These are phyloP conservation scores for Fusarium equiseti DNA, from an alignment of 2,329 filamentous ascomycete genomes.

Conservation along the genomic window DNA sequence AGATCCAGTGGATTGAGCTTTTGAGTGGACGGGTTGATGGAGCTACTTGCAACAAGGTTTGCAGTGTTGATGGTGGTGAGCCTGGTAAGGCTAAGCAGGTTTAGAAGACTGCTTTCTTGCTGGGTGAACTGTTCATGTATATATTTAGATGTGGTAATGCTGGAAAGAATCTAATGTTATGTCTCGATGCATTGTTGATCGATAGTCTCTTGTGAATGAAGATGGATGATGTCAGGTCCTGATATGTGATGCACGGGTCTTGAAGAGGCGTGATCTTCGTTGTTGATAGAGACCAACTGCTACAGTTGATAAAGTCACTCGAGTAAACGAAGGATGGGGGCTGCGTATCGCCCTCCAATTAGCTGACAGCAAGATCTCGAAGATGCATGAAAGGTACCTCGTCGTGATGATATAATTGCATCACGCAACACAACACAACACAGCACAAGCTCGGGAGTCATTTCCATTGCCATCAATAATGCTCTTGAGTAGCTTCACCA, in stretches of 20 bases:
- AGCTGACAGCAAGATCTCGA: too few species aligned
- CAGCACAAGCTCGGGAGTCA: not conserved
- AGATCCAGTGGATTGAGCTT: slow-evolving; percentile 72
- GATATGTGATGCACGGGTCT: not conserved
- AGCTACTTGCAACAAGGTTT: slow-evolving; percentile 33
- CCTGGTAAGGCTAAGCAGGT: slow-evolving; percentile 55
- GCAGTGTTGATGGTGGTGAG: slow-evolving; percentile 48
- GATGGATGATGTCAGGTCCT: not conserved
- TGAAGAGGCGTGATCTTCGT: not conserved
- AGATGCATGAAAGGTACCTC: not conserved
- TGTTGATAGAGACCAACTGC: not conserved
- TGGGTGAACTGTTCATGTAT: not conserved
- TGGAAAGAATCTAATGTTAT: not conserved
- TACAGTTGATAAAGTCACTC: not conserved
- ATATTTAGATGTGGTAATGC: not conserved
- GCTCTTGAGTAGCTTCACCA: not conserved
- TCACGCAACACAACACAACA: not conserved
- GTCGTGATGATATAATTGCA: too few species aligned
- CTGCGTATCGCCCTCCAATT: not conserved
- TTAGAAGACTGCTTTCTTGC: not conserved
- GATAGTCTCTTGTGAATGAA: too few species aligned
- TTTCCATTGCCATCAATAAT: not conserved
- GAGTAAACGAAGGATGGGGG: not conserved
- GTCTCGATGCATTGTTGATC: not conserved
- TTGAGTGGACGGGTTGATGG: slow-evolving; percentile 58